These are phyloP conservation scores for Verticillium isaacii DNA, from an alignment of 2,329 filamentous ascomycete species.

Conservation along the genomic window DNA sequence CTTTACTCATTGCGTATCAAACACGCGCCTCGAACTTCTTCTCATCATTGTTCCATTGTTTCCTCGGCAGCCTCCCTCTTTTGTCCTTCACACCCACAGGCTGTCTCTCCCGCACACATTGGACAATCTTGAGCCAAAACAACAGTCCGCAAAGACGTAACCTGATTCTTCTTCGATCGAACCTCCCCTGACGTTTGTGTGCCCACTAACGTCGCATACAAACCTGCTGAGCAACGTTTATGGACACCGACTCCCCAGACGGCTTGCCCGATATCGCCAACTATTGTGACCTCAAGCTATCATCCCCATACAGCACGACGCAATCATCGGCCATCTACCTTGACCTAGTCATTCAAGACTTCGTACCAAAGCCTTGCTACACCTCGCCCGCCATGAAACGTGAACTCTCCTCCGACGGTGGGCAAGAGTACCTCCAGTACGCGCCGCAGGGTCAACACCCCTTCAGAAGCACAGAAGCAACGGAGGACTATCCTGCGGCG, in stretches of 20 bases:
- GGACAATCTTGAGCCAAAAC: too few species aligned
- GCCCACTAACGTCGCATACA: neutral
- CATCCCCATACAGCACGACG: neutral
- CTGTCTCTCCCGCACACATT: neutral
- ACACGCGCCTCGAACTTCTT: neutral
- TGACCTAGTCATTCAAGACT: neutral
- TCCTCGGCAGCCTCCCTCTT: neutral
- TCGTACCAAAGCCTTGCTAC: neutral
- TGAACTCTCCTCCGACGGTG: neutral
- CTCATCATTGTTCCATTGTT: neutral
- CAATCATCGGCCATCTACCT: neutral
- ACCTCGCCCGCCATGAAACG: neutral
- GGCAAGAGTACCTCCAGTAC: neutral
- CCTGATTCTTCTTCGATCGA: neutral
- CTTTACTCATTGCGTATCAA: neutral
- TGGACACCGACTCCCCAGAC: constrained; percentile 1
- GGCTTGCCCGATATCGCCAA: constrained; percentile 2
- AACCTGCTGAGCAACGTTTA: neutral
- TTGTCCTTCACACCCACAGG: neutral
- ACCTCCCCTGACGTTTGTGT: neutral
- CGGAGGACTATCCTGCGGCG: neutral
- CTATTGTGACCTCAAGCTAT: neutral
- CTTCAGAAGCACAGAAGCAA: neutral
- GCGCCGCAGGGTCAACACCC: neutral
- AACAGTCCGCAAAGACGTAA: too few species aligned